These are phyloP conservation scores for Verticillium nonalfalfae DNA, from an alignment of 2,329 filamentous ascomycete genomes.

Conservation along the genomic window DNA sequence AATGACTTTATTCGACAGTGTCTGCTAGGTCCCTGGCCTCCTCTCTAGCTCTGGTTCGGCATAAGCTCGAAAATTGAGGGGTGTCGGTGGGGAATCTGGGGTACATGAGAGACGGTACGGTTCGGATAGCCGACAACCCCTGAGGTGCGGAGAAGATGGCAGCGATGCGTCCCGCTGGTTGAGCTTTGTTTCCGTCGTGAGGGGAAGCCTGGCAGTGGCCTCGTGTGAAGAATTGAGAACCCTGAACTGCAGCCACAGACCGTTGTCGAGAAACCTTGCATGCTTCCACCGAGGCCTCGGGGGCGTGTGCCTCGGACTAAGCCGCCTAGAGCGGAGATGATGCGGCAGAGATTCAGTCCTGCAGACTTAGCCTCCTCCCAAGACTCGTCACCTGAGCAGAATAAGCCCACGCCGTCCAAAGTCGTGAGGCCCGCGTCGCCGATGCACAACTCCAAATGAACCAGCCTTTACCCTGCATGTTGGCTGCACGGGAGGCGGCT, in stretches of 20 bases:
- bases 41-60: background rate
- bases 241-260: too few relatives aligned
- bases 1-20: background rate
- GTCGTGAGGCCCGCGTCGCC: background rate
- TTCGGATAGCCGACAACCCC: background rate
- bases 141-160: background rate
- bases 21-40: background rate
- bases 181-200: background rate
- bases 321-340: too few relatives aligned
- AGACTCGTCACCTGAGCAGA: background rate
- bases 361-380: background rate
- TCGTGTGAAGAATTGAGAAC: too few relatives aligned
- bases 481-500: background rate
- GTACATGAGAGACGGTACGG: background rate
- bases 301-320: too few relatives aligned
- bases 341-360: too few relatives aligned
- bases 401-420: background rate
- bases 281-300: too few relatives aligned
- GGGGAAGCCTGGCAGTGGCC: background rate
- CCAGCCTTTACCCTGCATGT: background rate
- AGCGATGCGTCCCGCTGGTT: background rate
- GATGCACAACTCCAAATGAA: background rate
- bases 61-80: constrained; percentile 1
- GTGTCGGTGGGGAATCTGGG: constrained; percentile 2
- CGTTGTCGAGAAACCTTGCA: too few relatives aligned